Conservation (phyloP, 192 early-diverging fungal genomes). For the Backusella tarrabulga region DNA sequence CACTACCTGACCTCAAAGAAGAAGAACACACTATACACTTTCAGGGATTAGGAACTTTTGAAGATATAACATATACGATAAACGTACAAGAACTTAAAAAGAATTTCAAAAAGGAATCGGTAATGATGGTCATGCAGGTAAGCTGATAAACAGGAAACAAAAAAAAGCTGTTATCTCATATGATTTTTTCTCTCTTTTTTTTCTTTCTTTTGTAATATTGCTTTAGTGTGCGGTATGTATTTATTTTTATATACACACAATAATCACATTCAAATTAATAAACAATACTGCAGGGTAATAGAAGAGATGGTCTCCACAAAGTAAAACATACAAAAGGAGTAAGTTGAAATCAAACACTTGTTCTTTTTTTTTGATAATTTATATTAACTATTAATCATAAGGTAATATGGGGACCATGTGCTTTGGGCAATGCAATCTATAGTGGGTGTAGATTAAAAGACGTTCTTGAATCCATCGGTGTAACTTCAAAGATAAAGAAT, state of each 20-base stretch:
- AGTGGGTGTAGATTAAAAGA: constrained; percentile 75
- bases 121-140: constrained; percentile 51
- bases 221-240: constrained; percentile 70
- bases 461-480: constrained; percentile 63
- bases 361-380: neutral
- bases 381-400: neutral
- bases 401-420: constrained; percentile 79
- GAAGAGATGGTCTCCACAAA: constrained; percentile 74
- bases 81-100: constrained; percentile 50
- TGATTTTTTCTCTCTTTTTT: neutral
- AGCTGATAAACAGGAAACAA: neutral
- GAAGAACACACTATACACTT: constrained; percentile 59
- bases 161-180: neutral
- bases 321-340: constrained; percentile 75
- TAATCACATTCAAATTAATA: neutral
- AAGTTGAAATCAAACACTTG: neutral
- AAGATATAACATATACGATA: constrained; percentile 9
- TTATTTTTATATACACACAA: neutral
- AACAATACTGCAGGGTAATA: constrained; percentile 56
- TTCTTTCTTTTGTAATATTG: constrained; percentile 9
- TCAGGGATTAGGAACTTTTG: constrained; percentile 34
- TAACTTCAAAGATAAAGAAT: constrained; percentile 48
- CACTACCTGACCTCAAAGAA: constrained; percentile 74
- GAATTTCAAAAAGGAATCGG: constrained; percentile 48
- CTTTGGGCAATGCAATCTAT: constrained; percentile 79